Evolutionary conservation across 2,329 filamentous ascomycete genomes (phyloP).

Genomic region (Neurospora crassa): DNA sequence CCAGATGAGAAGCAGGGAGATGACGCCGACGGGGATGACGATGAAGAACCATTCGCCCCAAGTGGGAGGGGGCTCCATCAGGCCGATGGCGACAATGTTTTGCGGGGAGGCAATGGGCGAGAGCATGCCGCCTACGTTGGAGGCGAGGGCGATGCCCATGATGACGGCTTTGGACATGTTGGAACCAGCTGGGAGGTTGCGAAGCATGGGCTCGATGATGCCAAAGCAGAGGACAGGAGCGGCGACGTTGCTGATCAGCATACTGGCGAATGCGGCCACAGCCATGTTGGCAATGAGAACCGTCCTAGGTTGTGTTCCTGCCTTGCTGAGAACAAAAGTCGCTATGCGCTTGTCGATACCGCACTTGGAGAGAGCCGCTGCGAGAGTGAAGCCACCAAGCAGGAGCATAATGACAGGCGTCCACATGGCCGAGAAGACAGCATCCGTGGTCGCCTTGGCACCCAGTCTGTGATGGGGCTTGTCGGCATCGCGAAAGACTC

Average conservation of each 20-base stretch:
- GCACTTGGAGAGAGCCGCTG: slow-evolving; percentile 90
- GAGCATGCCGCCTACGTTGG: slow-evolving; percentile 92
- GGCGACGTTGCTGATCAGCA: slow-evolving; percentile 98
- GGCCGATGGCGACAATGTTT: slow-evolving; percentile 91
- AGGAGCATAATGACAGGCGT: slow-evolving; percentile 98
- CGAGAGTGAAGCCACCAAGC: slow-evolving; percentile 90
- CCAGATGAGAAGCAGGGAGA: slow-evolving; percentile 87
- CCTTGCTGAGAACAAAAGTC: slow-evolving; percentile 91
- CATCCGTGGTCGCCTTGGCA: slow-evolving; percentile 72
- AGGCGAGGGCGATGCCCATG: slow-evolving; percentile 86
- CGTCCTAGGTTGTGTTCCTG: slow-evolving; percentile 78
- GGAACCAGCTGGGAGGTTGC: slow-evolving; percentile 82
- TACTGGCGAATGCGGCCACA: slow-evolving; percentile 92
- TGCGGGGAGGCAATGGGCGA: slow-evolving; percentile 96
- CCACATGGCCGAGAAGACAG: slow-evolving; percentile 96
- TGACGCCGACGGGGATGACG: slow-evolving; percentile 80
- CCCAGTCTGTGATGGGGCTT: slow-evolving; percentile 57
- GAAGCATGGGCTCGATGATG: slow-evolving; percentile 94
- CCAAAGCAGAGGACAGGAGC: slow-evolving; percentile 95
- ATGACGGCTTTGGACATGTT: slow-evolving; percentile 93
- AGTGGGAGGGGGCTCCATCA: slow-evolving; percentile 84
- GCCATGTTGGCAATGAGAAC: slow-evolving; percentile 98
- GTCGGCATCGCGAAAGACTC: slow-evolving; percentile 71
- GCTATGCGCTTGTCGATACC: slow-evolving; percentile 97
- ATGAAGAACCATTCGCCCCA: slow-evolving; percentile 99